Evolutionary conservation across 1,139 yeast genomes (phyloP).

Genomic region (Hansenula lynferdii): DNA sequence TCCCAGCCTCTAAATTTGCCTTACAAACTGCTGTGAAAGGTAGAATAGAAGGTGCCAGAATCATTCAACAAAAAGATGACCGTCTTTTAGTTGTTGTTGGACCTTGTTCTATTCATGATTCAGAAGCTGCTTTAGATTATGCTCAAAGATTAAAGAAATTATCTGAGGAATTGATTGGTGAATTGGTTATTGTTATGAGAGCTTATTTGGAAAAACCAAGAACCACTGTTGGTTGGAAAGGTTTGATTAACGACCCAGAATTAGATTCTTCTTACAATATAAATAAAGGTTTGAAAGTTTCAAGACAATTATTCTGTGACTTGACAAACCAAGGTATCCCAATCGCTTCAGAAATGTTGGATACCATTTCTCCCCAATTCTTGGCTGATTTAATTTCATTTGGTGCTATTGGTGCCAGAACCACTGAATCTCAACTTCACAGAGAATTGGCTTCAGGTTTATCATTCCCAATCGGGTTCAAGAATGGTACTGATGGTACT

Average conservation of each 20-base stretch:
- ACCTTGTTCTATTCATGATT: constrained; percentile 95
- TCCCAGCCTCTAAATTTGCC: constrained; percentile 59
- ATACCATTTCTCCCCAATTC: constrained; percentile 97
- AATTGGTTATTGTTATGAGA: constrained; percentile 86
- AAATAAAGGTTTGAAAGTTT: constrained; percentile 87
- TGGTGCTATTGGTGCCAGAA: constrained; percentile 99
- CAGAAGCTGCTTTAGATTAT: constrained; percentile 84
- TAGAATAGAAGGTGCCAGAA: constrained; percentile 68
- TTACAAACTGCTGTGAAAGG: constrained; percentile 70
- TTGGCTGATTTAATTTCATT: constrained; percentile 85
- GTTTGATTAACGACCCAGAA: constrained; percentile 95
- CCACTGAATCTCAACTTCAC: constrained; percentile 97
- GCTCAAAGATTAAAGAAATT: constrained; percentile 64
- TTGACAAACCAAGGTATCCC: constrained; percentile 78
- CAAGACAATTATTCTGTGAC: constrained; percentile 82
- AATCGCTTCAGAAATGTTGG: constrained; percentile 96
- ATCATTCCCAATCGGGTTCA: constrained; percentile 97
- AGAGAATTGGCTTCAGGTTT: constrained; percentile 96
- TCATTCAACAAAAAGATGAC: constrained; percentile 72
- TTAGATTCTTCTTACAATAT: constrained; percentile 89
- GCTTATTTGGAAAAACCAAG: constrained; percentile 98
- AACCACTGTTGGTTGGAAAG: constrained; percentile 99
- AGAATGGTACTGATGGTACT: constrained; percentile 97
- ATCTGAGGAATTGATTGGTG: constrained; percentile 65
- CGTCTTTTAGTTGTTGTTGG: constrained; percentile 82